phyloP scores from a whole-genome alignment of 2,329 filamentous ascomycete species.

The Gliomastix tumulicola region DNA sequence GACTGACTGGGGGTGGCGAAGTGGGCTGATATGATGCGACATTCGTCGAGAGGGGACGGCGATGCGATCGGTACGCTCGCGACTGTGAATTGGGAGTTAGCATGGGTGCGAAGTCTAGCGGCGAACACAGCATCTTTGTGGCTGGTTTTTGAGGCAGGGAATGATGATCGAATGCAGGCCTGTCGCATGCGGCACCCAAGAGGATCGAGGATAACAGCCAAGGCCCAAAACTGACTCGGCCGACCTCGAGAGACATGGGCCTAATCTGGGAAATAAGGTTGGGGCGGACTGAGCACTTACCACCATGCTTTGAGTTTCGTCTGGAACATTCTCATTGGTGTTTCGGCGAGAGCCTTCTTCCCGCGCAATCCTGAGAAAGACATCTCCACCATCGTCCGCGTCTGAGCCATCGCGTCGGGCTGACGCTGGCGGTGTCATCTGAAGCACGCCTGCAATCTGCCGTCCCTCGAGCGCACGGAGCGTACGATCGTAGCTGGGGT shows the following conservation, averaged over 20 bases:
- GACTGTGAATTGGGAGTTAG: conserved; percentile 25
- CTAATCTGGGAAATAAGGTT: too few relatives aligned
- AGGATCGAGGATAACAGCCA: too few relatives aligned
- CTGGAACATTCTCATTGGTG: conserved; percentile 21
- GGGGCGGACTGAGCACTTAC: too few relatives aligned
- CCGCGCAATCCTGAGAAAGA: conserved; percentile 52
- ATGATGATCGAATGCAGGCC: too few relatives aligned
- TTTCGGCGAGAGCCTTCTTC: conserved; percentile 37
- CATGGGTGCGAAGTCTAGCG: neutral
- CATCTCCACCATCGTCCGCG: conserved; percentile 48
- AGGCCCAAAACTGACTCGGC: too few relatives aligned
- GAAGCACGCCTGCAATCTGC: conserved; percentile 17
- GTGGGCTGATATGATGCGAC: conserved; percentile 38
- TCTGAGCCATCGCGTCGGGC: conserved; percentile 23
- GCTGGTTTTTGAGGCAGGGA: too few relatives aligned
- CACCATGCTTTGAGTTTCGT: conserved; percentile 28
- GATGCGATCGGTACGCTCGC: conserved; percentile 38
- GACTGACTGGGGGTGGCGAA: conserved; percentile 42
- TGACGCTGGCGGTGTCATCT: conserved; percentile 33
- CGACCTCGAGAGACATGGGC: too few relatives aligned
- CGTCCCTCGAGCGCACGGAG: conserved; percentile 43
- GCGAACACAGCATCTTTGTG: neutral
- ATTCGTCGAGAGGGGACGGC: conserved; percentile 46
- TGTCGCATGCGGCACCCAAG: too few relatives aligned
- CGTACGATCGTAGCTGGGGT: conserved; percentile 41